Conservation (phyloP, 2,329 filamentous ascomycete species). For the Clarireedia hainanense region DNA sequence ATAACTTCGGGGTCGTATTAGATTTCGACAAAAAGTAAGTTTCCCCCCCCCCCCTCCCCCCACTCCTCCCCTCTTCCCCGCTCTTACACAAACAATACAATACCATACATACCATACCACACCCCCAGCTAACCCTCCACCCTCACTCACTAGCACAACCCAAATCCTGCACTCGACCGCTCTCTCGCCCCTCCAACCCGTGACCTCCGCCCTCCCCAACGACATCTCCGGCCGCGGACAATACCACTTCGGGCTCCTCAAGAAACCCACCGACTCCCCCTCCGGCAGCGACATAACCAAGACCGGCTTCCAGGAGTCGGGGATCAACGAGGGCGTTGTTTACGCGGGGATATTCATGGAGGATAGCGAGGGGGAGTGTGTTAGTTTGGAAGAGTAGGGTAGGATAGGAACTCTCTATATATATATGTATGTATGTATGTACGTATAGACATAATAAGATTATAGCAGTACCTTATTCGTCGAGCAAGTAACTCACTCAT, state of each 20-base stretch:
- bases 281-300: constrained; percentile 35
- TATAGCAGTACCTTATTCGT: no score
- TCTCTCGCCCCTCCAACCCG: constrained; percentile 36
- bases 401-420: not conserved
- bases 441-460: no score
- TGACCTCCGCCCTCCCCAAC: constrained; percentile 40
- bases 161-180: constrained; percentile 50
- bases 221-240: constrained; percentile 50
- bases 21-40: constrained; percentile 49
- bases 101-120: not conserved
- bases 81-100: not conserved
- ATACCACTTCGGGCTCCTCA: constrained; percentile 54
- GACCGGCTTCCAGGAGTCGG: constrained; percentile 39
- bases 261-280: constrained; percentile 42
- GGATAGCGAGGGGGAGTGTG: constrained; percentile 30
- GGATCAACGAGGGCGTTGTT: constrained; percentile 44
- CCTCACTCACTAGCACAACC: constrained; percentile 36
- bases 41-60: not conserved
- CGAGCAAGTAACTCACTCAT: no score
- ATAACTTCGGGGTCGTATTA: constrained; percentile 54
- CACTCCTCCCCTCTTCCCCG: no score
- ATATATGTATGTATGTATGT: no score
- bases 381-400: not conserved
- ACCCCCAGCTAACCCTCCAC: not conserved
- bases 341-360: constrained; percentile 47